phyloP scores from a whole-genome alignment of 2,329 filamentous ascomycete genomes.

The Orbilia oligospora region DNA sequence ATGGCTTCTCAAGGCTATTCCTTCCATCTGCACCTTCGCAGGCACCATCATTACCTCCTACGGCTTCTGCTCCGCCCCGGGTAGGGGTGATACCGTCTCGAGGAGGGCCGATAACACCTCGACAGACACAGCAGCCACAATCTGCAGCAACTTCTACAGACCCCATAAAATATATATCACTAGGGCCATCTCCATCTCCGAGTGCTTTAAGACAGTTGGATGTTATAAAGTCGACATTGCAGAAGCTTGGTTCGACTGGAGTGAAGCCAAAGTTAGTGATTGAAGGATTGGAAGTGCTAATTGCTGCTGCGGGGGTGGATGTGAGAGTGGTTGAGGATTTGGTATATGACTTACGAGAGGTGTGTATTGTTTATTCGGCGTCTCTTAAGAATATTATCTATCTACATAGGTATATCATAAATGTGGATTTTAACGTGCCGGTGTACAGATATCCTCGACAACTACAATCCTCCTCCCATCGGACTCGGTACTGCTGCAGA shows the following conservation, averaged over 20 bases:
- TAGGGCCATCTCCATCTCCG: conserved; percentile 1
- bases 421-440: conserved; percentile 71
- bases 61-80: conserved; percentile 29
- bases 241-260: not conserved
- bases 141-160: conserved; percentile 1
- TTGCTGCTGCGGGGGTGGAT: conserved; percentile 73
- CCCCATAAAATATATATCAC: conserved; percentile 47
- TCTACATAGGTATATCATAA: conserved; percentile 30
- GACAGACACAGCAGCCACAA: conserved; percentile 1
- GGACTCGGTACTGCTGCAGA: conserved; percentile 74
- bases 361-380: not conserved
- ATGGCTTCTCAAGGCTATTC: conserved; percentile 77
- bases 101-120: conserved; percentile 23
- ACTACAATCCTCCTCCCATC: conserved; percentile 66
- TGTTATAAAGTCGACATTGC: conserved; percentile 36
- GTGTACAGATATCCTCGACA: conserved; percentile 72
- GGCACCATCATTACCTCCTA: not conserved
- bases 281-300: conserved; percentile 76
- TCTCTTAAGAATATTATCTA: conserved; percentile 39
- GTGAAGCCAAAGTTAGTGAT: conserved; percentile 74
- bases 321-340: conserved; percentile 66
- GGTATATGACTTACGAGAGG: conserved; percentile 52
- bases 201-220: conserved; percentile 29
- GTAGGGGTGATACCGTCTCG: conserved; percentile 38
- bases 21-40: not conserved